A percentile compares a stretch with the other conserved stretches of the same genome.
phyloP scores from a whole-genome alignment of 139 green algal species.

The Chlamydomonas asymmetrica region DNA sequence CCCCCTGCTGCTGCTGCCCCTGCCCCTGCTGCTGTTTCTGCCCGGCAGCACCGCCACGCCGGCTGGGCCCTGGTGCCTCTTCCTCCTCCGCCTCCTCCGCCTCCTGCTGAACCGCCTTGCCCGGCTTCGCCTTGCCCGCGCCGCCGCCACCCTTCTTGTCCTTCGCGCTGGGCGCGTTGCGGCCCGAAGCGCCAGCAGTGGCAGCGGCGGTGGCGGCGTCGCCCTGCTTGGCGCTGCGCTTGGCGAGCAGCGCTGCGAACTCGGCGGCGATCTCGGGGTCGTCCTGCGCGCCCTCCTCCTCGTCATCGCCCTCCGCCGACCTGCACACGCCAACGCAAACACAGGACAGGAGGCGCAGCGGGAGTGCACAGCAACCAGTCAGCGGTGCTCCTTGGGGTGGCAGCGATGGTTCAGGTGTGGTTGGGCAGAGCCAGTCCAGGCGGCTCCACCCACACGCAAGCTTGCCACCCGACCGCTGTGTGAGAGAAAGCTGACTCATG shows the following conservation, averaged over 20 bases:
- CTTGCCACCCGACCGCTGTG: neutral
- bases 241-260: constrained; percentile 8
- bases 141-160: neutral
- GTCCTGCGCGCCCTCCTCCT: neutral
- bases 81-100: constrained; percentile 3
- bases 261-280: neutral
- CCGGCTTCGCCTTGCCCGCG: neutral
- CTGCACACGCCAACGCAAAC: neutral
- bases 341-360: neutral
- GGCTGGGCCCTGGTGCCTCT: constrained; percentile 9
- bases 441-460: neutral
- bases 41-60: constrained; percentile 4
- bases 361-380: neutral
- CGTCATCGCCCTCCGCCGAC: too few relatives aligned
- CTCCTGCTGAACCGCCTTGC: constrained; percentile 1
- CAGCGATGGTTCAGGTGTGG: too few relatives aligned
- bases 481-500: too few relatives aligned
- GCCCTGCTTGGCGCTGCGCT: neutral
- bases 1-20: neutral
- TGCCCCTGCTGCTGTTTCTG: neutral
- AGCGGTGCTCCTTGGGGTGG: neutral
- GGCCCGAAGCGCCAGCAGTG: neutral
- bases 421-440: too few relatives aligned
- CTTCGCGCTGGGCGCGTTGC: constrained; percentile 6
- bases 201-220: neutral